These are phyloP conservation scores for Entamoeba histolytica DNA, from an alignment of 208 protist genomes.

Conservation along the genomic window DNA sequence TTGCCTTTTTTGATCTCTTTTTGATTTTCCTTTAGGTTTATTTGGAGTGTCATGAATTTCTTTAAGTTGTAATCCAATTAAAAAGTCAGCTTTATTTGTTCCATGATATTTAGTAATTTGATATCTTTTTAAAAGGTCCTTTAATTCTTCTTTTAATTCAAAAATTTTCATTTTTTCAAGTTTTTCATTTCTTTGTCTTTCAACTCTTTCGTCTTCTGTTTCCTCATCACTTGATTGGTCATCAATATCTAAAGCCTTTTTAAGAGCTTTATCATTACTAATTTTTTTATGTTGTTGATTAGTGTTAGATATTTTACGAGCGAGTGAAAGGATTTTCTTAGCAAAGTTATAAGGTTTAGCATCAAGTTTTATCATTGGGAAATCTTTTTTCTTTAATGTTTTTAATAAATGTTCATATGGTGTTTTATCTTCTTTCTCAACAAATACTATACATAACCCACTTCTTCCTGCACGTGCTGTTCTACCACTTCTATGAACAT, in stretches of 20 bases:
- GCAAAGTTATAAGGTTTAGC: background rate
- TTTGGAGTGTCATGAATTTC: background rate
- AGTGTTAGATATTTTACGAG: background rate
- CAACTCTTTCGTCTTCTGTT: background rate
- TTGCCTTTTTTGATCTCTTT: background rate
- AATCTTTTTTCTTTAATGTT: background rate
- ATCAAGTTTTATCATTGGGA: background rate
- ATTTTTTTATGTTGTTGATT: background rate
- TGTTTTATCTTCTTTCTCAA: background rate
- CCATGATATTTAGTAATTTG: background rate
- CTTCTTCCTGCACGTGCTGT: constrained; percentile 81
- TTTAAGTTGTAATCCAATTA: background rate
- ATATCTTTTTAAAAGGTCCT: background rate
- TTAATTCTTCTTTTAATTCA: background rate
- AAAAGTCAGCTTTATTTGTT: background rate
- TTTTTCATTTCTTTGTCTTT: background rate
- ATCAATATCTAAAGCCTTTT: background rate
- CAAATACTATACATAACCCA: constrained; percentile 34
- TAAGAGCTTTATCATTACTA: background rate
- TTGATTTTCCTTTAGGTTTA: background rate
- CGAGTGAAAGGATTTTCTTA: background rate
- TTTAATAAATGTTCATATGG: background rate
- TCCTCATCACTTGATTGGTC: background rate
- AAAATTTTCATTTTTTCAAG: background rate
- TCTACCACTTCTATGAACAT: constrained; percentile 73